Conservation (phyloP, 2,329 filamentous ascomycete species). For the Stemphylium lycopersici region DNA sequence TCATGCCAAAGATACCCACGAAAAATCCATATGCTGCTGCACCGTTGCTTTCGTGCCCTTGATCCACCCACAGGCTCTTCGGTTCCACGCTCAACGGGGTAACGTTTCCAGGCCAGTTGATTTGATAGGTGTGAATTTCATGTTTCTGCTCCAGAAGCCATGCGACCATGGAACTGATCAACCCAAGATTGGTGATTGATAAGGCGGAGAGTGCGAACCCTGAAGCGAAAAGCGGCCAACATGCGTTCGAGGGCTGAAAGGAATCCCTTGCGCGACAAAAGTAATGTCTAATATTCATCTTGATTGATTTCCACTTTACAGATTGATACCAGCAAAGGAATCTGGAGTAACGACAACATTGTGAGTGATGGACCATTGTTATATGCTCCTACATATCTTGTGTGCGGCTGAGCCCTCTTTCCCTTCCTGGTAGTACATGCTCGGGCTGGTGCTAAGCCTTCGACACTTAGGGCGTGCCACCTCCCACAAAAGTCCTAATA, state of each 20-base stretch:
- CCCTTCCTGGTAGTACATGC: conserved; percentile 16
- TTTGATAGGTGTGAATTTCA: conserved; percentile 27
- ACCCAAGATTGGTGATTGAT: conserved; percentile 37
- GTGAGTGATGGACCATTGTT: conserved; percentile 3
- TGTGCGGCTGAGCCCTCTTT: conserved; percentile 17
- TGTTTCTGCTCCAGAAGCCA: conserved; percentile 40
- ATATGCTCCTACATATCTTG: conserved; percentile 5
- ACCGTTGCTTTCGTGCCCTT: conserved; percentile 39
- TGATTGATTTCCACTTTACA: neutral
- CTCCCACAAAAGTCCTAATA: conserved; percentile 3
- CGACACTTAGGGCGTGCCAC: conserved; percentile 14
- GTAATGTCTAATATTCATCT: conserved; percentile 14
- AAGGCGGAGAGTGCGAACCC: conserved; percentile 35
- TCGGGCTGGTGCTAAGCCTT: conserved; percentile 17
- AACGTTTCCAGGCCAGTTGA: conserved; percentile 30
- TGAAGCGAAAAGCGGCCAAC: conserved; percentile 30
- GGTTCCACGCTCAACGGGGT: conserved; percentile 33
- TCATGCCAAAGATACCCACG: conserved; percentile 37
- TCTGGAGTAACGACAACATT: neutral
- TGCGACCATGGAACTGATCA: conserved; percentile 44
- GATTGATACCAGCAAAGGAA: neutral
- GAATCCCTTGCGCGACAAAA: conserved; percentile 6
- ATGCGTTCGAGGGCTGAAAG: conserved; percentile 4
- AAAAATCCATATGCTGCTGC: conserved; percentile 44
- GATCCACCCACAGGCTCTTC: conserved; percentile 36